Conservation (phyloP, 805 yeast species). For the Lipomyces orientalis region DNA sequence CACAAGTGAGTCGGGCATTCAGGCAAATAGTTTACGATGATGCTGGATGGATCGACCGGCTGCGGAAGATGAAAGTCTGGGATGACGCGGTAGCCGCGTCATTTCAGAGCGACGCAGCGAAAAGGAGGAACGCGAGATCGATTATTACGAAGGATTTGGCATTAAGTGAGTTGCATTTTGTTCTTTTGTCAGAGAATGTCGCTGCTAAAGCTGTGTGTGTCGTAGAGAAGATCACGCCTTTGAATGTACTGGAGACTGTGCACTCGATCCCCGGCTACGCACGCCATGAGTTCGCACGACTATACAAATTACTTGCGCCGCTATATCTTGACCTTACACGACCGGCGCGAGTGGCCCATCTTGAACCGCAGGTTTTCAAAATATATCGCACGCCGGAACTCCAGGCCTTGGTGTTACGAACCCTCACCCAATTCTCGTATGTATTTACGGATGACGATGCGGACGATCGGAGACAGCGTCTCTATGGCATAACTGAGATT, state of each 20-base stretch:
- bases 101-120: constrained; percentile 9
- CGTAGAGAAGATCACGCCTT: constrained; percentile 42
- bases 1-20: constrained; percentile 36
- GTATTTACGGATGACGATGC: constrained; percentile 44
- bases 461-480: constrained; percentile 47
- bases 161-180: constrained; percentile 6
- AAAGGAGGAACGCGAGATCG: constrained; percentile 15
- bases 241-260: constrained; percentile 47
- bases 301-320: constrained; percentile 50
- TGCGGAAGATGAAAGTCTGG: constrained; percentile 45
- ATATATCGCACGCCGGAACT: constrained; percentile 57
- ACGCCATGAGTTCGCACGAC: constrained; percentile 49
- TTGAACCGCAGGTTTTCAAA: constrained; percentile 54
- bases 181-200: background rate
- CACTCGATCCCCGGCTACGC: constrained; percentile 46
- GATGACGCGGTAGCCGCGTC: constrained; percentile 38
- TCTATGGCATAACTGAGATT: constrained; percentile 64
- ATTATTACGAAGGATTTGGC: constrained; percentile 19
- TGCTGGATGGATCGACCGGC: constrained; percentile 30
- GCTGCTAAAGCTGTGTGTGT: background rate
- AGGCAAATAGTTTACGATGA: constrained; percentile 36
- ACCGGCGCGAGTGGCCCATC: constrained; percentile 47
- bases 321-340: constrained; percentile 55
- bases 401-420: constrained; percentile 55
- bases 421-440: constrained; percentile 50